phyloP scores from a whole-genome alignment of 192 early-diverging fungal species.

The Backusella tuberculispora region DNA sequence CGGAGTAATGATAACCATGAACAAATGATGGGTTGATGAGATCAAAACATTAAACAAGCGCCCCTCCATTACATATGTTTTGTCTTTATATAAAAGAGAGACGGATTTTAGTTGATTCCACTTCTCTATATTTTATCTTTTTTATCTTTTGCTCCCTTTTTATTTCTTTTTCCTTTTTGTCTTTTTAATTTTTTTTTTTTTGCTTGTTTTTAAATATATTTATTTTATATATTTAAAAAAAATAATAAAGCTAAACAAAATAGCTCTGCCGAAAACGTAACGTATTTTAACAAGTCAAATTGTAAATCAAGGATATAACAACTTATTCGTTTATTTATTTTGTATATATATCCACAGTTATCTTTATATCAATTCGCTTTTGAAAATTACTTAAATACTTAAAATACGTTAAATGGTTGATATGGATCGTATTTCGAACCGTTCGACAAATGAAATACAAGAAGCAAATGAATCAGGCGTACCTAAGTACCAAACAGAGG shows the following conservation, averaged over 20 bases:
- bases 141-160: not conserved
- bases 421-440: conserved; percentile 9
- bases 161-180: not conserved
- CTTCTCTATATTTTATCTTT: conserved; percentile 4
- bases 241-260: not conserved
- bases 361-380: not conserved
- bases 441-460: conserved; percentile 6
- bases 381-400: conserved; percentile 24
- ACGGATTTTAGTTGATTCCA: not conserved
- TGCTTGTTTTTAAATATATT: not conserved
- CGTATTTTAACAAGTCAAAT: not conserved
- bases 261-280: not conserved
- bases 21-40: conserved; percentile 8
- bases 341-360: not conserved
- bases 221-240: not conserved
- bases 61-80: not conserved
- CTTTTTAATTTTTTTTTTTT: not conserved
- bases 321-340: conserved; percentile 2
- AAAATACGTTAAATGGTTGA: conserved; percentile 24
- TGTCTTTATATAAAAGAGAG: not conserved
- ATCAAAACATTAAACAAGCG: conserved; percentile 13
- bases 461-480: conserved; percentile 23
- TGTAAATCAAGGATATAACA: not conserved
- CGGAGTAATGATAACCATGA: not conserved
- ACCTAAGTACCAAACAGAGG: conserved; percentile 23